phyloP scores from a whole-genome alignment of 2,329 filamentous ascomycete genomes.

The Fusarium sacchari region DNA sequence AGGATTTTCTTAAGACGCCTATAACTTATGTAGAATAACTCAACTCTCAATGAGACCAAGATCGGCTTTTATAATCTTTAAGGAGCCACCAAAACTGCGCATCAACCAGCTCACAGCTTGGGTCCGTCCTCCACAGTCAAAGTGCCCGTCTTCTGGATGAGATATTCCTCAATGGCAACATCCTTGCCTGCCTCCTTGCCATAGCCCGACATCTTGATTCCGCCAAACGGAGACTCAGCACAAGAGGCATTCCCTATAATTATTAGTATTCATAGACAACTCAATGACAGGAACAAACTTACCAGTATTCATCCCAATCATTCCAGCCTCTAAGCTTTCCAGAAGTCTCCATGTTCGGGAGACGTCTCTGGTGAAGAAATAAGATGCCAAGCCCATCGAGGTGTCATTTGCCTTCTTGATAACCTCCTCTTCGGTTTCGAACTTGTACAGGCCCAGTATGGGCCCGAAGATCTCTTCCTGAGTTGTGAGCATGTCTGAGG shows the following conservation, averaged over 20 bases:
- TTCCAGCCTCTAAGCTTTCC: slow-evolving; percentile 30
- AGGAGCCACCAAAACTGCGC: fast-evolving
- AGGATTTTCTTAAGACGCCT: background rate
- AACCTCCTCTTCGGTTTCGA: slow-evolving; percentile 28
- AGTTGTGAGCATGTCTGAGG: slow-evolving; percentile 5
- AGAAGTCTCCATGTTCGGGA: slow-evolving; percentile 20
- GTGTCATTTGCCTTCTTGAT: slow-evolving; percentile 24
- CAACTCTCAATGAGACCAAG: background rate
- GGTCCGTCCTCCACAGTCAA: background rate
- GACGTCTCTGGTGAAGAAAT: slow-evolving; percentile 30
- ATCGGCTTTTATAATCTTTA: no score
- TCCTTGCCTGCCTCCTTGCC: slow-evolving; percentile 52
- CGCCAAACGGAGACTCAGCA: slow-evolving; percentile 51
- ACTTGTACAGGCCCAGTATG: slow-evolving; percentile 10
- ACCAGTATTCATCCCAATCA: slow-evolving; percentile 23
- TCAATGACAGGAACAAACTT: background rate
- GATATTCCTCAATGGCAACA: slow-evolving; percentile 54
- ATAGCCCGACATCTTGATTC: slow-evolving; percentile 26
- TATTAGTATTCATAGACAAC: fast-evolving
- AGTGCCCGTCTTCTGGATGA: slow-evolving; percentile 52
- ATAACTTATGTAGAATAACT: background rate
- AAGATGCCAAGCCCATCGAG: slow-evolving; percentile 8
- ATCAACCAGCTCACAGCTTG: background rate
- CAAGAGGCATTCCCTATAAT: slow-evolving; percentile 39
- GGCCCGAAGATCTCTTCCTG: slow-evolving; percentile 33